Evolutionary conservation across 805 yeast species (phyloP), one percentile per base, ranked within the genome.

Genomic region (Peterozyma toletana): DNA sequence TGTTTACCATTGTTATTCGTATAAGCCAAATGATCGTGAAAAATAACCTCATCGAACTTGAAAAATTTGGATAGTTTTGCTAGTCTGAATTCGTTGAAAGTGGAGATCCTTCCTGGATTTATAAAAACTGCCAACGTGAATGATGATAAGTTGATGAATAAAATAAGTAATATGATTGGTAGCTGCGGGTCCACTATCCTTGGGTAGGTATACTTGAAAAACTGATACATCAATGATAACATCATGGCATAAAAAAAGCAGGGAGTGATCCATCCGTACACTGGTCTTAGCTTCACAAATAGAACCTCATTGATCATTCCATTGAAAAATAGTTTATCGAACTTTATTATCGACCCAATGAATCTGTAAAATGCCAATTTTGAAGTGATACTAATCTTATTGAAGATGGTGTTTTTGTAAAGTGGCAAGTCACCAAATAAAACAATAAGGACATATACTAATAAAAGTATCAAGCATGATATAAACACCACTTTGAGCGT

Each of bases 11-110:
- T 29, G 2, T 54, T 37, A 11, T 55, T 21, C 56, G 3, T 57
- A 44, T 3, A 51, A 34, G 5, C 60, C 42, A 10, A 65, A 30
- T 54, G 55, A 16, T 54, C 48, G 43, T 64, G 70, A 53, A 64
- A 77, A 31, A 75, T 69, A 37, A 76, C 48, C 14, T 64, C 62
- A 53, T 77, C 71, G 44, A 60, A 57, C 3, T 59, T 58, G 47
- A 65, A 71, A 11, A 45, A 43, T 2, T 34, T n/a, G 17, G 46
- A 21, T 6, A 50, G 48, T 5, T 36, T 38, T 16, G 30, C 39
- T 4, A 48, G 53, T 27, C 50, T 53, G 38, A 13, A 41, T 11
- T 43, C 35, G 37, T 48, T 44, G 3, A 63, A 45, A 3, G 52
- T 45, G 1, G 47, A 37, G 2, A 53, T 31, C 3, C 51, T 47